Evolutionary conservation across 1,139 yeast species (phyloP).

Genomic region (Suzukiozyma palmioleophila): DNA sequence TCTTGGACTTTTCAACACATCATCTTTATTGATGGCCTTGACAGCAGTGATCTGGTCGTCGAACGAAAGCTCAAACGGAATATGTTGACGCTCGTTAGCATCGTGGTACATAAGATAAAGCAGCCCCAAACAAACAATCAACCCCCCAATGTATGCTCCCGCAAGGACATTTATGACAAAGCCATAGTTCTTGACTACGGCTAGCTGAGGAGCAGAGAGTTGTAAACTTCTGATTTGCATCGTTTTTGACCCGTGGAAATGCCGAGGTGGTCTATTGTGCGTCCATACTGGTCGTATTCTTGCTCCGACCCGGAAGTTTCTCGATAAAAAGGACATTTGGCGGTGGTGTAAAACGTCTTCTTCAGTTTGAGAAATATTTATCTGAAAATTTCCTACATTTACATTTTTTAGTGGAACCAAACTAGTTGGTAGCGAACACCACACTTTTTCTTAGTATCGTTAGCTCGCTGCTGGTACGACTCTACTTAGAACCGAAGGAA

Average conservation of each 20-base stretch:
- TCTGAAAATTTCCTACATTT: no score
- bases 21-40: slow-evolving; percentile 45
- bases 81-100: slow-evolving; percentile 36
- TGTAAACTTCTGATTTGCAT: slow-evolving; percentile 8
- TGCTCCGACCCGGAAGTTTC: background rate
- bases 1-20: slow-evolving; percentile 39
- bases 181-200: slow-evolving; percentile 29
- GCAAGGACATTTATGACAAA: slow-evolving; percentile 33
- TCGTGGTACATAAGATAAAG: slow-evolving; percentile 38
- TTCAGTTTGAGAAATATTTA: no score
- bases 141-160: slow-evolving; percentile 44
- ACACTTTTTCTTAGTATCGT: no score
- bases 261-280: background rate
- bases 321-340: background rate
- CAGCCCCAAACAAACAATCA: slow-evolving; percentile 36
- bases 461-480: no score
- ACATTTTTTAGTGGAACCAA: no score
- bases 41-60: slow-evolving; percentile 35
- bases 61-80: slow-evolving; percentile 37
- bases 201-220: slow-evolving; percentile 16
- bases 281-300: background rate
- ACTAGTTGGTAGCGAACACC: no score
- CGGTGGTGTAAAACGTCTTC: no score
- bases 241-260: background rate
- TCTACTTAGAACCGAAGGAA: no score